Conservation (phyloP, 208 protist genomes). For the Crithidia expoeki region DNA sequence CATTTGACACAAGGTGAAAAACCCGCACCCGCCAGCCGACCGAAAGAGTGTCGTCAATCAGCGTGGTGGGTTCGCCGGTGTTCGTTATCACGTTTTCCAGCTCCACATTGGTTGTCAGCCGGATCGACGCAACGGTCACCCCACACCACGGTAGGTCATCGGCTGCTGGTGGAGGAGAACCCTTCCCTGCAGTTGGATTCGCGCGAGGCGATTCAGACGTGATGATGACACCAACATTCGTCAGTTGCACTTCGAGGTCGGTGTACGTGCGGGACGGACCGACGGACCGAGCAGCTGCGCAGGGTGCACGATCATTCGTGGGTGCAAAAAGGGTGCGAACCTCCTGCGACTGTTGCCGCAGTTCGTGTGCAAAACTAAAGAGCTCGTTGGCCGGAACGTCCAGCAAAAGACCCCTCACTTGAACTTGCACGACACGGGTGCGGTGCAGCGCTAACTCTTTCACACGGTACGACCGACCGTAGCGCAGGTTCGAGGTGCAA, state of each 20-base stretch:
- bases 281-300: background rate
- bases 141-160: slow-evolving; percentile 4
- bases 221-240: slow-evolving; percentile 7
- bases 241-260: slow-evolving; percentile 19
- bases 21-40: slow-evolving; percentile 23
- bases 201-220: slow-evolving; percentile 1
- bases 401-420: slow-evolving; percentile 4
- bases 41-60: slow-evolving; percentile 16
- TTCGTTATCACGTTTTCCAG: slow-evolving; percentile 19
- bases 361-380: slow-evolving; percentile 16
- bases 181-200: background rate
- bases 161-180: background rate
- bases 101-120: slow-evolving; percentile 8
- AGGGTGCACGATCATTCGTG: background rate
- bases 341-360: slow-evolving; percentile 19
- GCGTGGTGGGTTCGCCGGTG: slow-evolving; percentile 13
- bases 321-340: background rate
- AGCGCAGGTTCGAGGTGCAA: slow-evolving; percentile 2
- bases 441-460: slow-evolving; percentile 22
- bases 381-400: slow-evolving; percentile 15
- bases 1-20: slow-evolving; percentile 16
- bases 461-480: slow-evolving; percentile 22
- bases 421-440: slow-evolving; percentile 11
- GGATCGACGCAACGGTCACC: slow-evolving; percentile 6
- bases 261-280: slow-evolving; percentile 20